These are phyloP conservation scores for Neurospora sublineolata DNA, from an alignment of 495 filamentous ascomycete genomes.

Conservation along the genomic window DNA sequence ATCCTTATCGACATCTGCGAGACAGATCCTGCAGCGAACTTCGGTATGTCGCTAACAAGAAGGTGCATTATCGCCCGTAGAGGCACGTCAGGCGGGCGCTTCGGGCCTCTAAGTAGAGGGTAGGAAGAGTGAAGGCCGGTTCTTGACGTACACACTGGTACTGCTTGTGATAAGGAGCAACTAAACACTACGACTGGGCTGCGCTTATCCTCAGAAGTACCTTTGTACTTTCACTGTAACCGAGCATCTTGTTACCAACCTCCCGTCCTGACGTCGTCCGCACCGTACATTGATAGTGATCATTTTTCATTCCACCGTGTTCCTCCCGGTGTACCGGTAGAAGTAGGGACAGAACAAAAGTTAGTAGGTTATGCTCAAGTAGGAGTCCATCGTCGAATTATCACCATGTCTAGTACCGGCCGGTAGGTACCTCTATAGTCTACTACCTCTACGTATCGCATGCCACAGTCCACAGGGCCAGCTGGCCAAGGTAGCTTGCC, in stretches of 20 bases:
- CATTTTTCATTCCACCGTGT: background rate
- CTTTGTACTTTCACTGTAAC: background rate
- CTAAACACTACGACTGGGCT: background rate
- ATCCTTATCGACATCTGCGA: background rate
- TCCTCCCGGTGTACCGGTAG: background rate
- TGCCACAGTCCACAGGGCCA: background rate
- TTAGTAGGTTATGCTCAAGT: background rate
- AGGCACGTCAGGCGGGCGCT: background rate
- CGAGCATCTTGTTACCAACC: background rate
- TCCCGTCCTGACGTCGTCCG: background rate
- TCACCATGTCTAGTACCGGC: background rate
- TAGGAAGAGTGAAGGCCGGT: background rate
- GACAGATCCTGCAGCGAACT: background rate
- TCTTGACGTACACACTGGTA: background rate
- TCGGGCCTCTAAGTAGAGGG: background rate
- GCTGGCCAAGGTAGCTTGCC: background rate
- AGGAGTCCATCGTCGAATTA: background rate
- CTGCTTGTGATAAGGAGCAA: background rate
- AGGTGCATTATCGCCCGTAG: background rate
- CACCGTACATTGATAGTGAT: background rate
- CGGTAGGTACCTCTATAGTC: background rate
- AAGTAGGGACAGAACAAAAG: background rate
- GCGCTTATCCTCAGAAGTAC: background rate
- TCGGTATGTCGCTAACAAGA: background rate
- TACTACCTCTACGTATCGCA: background rate